phyloP scores from a whole-genome alignment of 192 early-diverging fungal species.

The Umbelopsis isabellina region DNA sequence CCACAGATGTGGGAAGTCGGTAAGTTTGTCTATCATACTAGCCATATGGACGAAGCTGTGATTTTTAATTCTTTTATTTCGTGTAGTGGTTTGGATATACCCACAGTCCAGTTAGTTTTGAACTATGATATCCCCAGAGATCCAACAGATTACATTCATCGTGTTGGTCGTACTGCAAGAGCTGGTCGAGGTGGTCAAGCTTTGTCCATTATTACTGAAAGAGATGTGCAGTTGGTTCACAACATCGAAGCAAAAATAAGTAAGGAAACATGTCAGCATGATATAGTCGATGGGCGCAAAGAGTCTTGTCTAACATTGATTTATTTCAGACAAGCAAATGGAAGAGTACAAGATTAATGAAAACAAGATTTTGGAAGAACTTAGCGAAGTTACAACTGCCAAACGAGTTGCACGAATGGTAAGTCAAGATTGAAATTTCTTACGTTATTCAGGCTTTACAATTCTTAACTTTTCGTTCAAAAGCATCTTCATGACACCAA shows the following conservation, averaged over 20 bases:
- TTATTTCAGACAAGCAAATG: constrained; percentile 73
- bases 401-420: constrained; percentile 89
- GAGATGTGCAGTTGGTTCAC: constrained; percentile 84
- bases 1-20: constrained; percentile 97
- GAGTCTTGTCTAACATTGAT: neutral
- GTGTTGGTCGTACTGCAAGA: constrained; percentile 97
- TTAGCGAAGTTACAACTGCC: constrained; percentile 86
- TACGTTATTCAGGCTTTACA: neutral
- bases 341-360: constrained; percentile 78
- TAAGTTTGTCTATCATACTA: constrained; percentile 33
- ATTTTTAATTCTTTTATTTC: neutral
- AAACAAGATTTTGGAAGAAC: constrained; percentile 78
- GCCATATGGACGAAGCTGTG: neutral
- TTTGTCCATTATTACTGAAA: constrained; percentile 84
- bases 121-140: constrained; percentile 97
- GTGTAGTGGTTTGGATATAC: constrained; percentile 93
- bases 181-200: constrained; percentile 92
- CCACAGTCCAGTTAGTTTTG: constrained; percentile 87
- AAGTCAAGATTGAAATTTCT: constrained; percentile 20
- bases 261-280: constrained; percentile 35
- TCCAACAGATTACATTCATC: constrained; percentile 96
- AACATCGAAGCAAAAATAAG: constrained; percentile 88
- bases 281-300: neutral
- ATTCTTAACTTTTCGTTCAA: neutral
- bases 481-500: constrained; percentile 55